Evolutionary conservation across 768 basidiomycete genomes (phyloP), one percentile per base, ranked within the genome.

Genomic region (Lactarius psammicola): DNA sequence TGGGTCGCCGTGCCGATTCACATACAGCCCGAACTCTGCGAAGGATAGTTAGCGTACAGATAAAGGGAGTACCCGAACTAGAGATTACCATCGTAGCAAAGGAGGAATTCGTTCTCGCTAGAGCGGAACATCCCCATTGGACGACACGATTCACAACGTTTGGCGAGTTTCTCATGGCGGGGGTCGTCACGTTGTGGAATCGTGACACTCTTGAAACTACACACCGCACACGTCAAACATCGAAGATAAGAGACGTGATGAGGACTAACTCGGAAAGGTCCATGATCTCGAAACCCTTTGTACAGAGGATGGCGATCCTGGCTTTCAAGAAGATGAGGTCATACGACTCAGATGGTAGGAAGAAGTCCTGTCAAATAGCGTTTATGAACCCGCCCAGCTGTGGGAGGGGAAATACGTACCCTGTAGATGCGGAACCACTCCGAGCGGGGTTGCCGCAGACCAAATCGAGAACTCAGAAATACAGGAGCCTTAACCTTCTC

Each of bases 251-350:
- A 11, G 7, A 10, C n/a, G 26, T n/a, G 30, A 11, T 56, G 34
- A 51, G 9, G 28, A 75, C 91, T 54, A 79, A 96, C 92, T 95
- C 92, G 28, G 87, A 86, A 49, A 98, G 82, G 71, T 98, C 94
- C 91, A 98, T 98, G 71, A 98, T 96, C 76, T 98, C 95, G 71
- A 98, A 98, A 46, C 95, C 95, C 73, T 92, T 93, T 0, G 91
- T 87, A 71, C 95, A 95, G 33, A 97, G 83, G 63, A 99, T 91
- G 4, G 92, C 95, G 68, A 99, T 90, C 77, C 90, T 92, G 10
- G 91, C 90, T 74, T 95, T 95, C 63, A 98, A 80, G 83, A 98
- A 98, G 67, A 94, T 87, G 51, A 98, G 80, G 73, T 94, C 91
- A 68, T 87, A 93, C 0, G 95, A 89, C 73, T 97, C 94, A 0